Evolutionary conservation across 352 stramenopile species (phyloP).

Genomic region (Pythium dissotocum): DNA sequence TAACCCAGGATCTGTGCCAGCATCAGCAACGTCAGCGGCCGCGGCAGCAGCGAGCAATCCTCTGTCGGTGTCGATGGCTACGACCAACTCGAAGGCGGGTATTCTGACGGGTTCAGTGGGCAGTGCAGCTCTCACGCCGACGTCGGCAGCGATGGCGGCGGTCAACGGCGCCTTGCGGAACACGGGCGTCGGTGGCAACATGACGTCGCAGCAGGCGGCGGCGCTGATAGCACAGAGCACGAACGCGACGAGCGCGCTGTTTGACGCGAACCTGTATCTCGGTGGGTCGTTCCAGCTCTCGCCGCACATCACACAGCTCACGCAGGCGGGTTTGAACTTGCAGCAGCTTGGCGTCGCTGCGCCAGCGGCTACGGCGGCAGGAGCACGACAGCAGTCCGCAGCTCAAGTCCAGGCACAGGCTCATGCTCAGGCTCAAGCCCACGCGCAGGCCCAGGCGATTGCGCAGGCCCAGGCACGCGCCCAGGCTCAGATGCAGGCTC

Average conservation of each 20-base stretch:
- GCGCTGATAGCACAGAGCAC: slow-evolving; percentile 54
- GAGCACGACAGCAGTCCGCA: slow-evolving; percentile 34
- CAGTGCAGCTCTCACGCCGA: slow-evolving; percentile 20
- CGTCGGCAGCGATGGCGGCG: slow-evolving; percentile 35
- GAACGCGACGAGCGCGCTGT: slow-evolving; percentile 48
- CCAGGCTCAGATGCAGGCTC: slow-evolving; percentile 29
- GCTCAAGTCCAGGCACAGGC: slow-evolving; percentile 24
- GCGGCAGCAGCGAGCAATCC: slow-evolving; percentile 9
- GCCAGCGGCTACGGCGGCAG: slow-evolving; percentile 4
- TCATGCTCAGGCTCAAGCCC: slow-evolving; percentile 45
- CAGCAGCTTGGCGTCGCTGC: slow-evolving; percentile 49
- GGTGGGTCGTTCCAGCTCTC: slow-evolving; percentile 56
- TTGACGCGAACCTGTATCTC: slow-evolving; percentile 71
- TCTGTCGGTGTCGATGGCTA: neutral
- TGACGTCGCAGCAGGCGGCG: slow-evolving; percentile 51
- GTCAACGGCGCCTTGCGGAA: slow-evolving; percentile 26
- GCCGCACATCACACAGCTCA: slow-evolving; percentile 49
- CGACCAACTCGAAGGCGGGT: slow-evolving; percentile 11
- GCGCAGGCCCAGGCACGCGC: slow-evolving; percentile 41
- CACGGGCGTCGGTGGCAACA: neutral
- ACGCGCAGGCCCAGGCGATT: slow-evolving; percentile 55
- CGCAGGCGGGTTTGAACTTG: slow-evolving; percentile 40
- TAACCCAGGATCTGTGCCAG: slow-evolving; percentile 18
- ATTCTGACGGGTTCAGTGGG: neutral
- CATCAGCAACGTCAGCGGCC: slow-evolving; percentile 7